Evolutionary conservation across 805 yeast genomes (phyloP), one percentile per base, ranked within the genome.

Genomic region (Zygoascus ofunaensis): DNA sequence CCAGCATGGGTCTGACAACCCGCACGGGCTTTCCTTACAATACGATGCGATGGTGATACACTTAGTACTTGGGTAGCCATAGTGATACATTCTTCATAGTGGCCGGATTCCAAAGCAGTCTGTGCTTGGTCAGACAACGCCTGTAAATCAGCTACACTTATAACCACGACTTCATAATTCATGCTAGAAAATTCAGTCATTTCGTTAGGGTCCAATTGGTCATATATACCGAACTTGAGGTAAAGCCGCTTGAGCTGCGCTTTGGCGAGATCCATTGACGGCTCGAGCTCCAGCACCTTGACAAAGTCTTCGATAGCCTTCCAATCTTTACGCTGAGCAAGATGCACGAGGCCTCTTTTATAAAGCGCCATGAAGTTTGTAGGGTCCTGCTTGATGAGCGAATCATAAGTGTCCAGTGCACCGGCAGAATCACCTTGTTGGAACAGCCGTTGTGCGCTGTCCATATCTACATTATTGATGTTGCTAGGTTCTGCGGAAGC

Each of bases 291-390:
- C 42, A 67, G 44, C 5, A 56, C 63, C 33, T 42, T 46, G 34
- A 55, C 53, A 37, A 67, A 58, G 35, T 68, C 70, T 12, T 55
- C 49, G 33, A 67, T 46, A 1, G 71, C 71, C 41, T 55, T 57
- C 24, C 39, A 38, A 22, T 62, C 62, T 24, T 53, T 53, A 18
- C 68, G 66, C 22, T 59, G 48, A 2, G 64, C 57, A 21, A 64
- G 54, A 37, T 59, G 56, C 35, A 65, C 63, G 2, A 62, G 58
- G 5, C 67, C 68, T 15, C 71, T 58, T 47, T 60, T 59, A 54
- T 60, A 66, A 23, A 56, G 49, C 20, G 58, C 57, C 44, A 63
- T 39, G 43, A 54, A 58, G 48, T 58, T 55, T 5, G 42, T 33
- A 22, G 63, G 63, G 20, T 56, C 56, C 3, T 47, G 39, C 19